These are phyloP conservation scores for Planoprotostelium fungivorum DNA, from an alignment of 78 protist species.

Conservation along the genomic window DNA sequence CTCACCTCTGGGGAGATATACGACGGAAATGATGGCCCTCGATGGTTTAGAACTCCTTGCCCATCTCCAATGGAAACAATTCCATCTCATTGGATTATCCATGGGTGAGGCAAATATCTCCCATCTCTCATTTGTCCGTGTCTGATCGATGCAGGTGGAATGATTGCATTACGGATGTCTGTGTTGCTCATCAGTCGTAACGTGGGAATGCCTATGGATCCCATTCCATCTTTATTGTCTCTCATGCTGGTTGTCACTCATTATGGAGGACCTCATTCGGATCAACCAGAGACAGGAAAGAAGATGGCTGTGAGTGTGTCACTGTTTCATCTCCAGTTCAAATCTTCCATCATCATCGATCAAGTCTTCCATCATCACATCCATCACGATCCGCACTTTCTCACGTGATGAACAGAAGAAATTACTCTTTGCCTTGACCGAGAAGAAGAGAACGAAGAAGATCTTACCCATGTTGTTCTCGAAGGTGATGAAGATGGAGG, in stretches of 20 bases:
- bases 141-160: not conserved
- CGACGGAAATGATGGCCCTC: not conserved
- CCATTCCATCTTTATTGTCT: not conserved
- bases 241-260: not conserved
- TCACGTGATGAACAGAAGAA: not conserved
- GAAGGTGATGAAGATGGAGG: not conserved
- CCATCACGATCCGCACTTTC: too few species aligned
- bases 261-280: not conserved
- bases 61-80: not conserved
- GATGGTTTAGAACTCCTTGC: not conserved
- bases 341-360: too few species aligned
- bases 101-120: not conserved
- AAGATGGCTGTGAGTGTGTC: not conserved
- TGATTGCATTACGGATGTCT: not conserved
- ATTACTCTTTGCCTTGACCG: not conserved
- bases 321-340: not conserved
- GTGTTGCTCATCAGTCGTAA: not conserved
- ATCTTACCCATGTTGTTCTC: not conserved
- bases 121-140: not conserved
- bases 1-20: not conserved
- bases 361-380: too few species aligned
- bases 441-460: not conserved
- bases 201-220: not conserved
- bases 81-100: not conserved
- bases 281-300: not conserved